Base-by-base conservation (phyloP, 2,329 filamentous ascomycete genomes). In the Fusarium globosum region DNA sequence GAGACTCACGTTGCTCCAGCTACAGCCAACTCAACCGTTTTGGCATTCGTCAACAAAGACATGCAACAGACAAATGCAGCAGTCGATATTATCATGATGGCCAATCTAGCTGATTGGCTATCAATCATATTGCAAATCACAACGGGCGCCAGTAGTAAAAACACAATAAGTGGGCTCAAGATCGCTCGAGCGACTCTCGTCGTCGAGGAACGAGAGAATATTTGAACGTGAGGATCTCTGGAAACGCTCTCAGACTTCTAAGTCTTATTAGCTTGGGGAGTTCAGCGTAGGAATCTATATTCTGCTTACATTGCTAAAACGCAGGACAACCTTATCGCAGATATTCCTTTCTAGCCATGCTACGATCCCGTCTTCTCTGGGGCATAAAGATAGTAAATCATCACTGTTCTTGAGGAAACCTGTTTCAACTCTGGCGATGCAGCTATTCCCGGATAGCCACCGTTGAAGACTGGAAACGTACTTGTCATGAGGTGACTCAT, bases 381-480 rank as follows among this genome's bases (percentile, higher is more conserved):
- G 30, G 10, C n/a, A 51, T 2, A 51, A 2, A 26, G 48, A 51
- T 2, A 51, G 48, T 36, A 51, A 35, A 36, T 36, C 48, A 7
- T 36, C 6, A 2, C n/a, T 20, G 30, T 51, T 36, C 4, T 14
- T 36, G 5, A 51, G n/a, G 8, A 51, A 51, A 8, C 4, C 14
- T 11, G 12, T 26, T 35, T 51, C n/a, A 9, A 5, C 20, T 7
- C 48, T 51, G 0, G n/a, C 48, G 36, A 51, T 51, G n/a, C 4
- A 30, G 1, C 11, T 30, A 2, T 4, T 4, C 3, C 28, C 1
- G 9, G 28, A 30, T 11, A 30, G 28, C 9, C 28, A 28, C 28
- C 28, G 28, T 28, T 28, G 28, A 28, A 28, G 28, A 28, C 28
- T 28, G 28, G 28, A 28, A 28, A 28, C 28, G 28, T 28, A 28